Evolutionary conservation across 768 basidiomycete species (phyloP).

Genomic region (Porpolomopsis calyptriformis): DNA sequence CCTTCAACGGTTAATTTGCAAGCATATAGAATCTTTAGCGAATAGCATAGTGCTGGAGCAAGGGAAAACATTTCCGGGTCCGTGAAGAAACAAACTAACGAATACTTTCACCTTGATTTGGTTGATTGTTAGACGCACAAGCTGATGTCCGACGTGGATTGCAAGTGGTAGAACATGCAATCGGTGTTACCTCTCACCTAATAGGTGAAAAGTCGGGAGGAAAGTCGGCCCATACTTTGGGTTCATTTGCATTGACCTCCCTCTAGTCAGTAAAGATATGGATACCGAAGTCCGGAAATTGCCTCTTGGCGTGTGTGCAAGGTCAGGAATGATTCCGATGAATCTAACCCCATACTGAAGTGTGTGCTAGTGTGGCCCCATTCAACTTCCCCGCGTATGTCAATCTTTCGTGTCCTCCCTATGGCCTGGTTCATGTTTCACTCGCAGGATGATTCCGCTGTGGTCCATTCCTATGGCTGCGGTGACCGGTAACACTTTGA

Average conservation of each 20-base stretch:
- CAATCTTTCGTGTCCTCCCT: background rate
- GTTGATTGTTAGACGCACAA: slow-evolving; percentile 59
- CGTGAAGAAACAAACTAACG: slow-evolving; percentile 12
- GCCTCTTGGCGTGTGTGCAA: slow-evolving; percentile 81
- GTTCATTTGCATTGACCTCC: slow-evolving; percentile 12
- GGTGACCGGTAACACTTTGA: slow-evolving; percentile 85
- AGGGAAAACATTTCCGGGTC: slow-evolving; percentile 85
- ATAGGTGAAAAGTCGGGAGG: slow-evolving; percentile 91
- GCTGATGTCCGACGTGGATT: slow-evolving; percentile 90
- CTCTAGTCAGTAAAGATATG: slow-evolving; percentile 85
- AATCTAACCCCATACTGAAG: background rate
- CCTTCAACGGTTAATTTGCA: slow-evolving; percentile 76
- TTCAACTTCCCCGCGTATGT: slow-evolving; percentile 85
- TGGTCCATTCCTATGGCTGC: slow-evolving; percentile 91
- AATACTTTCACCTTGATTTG: background rate
- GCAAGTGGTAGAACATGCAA: slow-evolving; percentile 77
- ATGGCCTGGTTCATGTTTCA: background rate
- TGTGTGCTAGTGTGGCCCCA: slow-evolving; percentile 66
- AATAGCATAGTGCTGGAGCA: slow-evolving; percentile 89
- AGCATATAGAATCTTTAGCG: slow-evolving; percentile 80
- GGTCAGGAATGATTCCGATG: slow-evolving; percentile 19
- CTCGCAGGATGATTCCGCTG: slow-evolving; percentile 79
- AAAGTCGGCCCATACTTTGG: slow-evolving; percentile 16
- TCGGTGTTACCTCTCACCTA: slow-evolving; percentile 73
- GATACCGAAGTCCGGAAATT: slow-evolving; percentile 80